A percentile compares a stretch with the other conserved stretches of the same genome.
These are phyloP conservation scores for Cinchona pubescens DNA, from an alignment of 257 asterid species.

Conservation along the genomic window DNA sequence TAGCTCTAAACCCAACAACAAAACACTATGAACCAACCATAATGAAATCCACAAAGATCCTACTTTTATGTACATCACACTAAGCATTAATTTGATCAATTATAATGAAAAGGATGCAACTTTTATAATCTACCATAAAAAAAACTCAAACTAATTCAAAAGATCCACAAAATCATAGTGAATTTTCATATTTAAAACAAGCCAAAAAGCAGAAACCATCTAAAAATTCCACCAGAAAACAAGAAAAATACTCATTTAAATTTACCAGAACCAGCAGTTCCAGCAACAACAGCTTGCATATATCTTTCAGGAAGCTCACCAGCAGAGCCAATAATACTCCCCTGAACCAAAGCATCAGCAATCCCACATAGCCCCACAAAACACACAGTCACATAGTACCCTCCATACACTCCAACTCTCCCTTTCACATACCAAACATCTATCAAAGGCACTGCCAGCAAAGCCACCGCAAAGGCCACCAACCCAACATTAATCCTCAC, in stretches of 20 bases:
- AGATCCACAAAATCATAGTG: not conserved
- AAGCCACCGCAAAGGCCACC: conserved; percentile 51
- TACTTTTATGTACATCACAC: not conserved
- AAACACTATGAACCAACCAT: not conserved
- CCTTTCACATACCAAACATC: conserved; percentile 76
- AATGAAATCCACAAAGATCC: not conserved
- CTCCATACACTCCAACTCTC: conserved; percentile 60
- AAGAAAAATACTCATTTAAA: not conserved
- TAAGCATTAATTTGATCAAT: not conserved
- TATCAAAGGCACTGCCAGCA: conserved; percentile 66
- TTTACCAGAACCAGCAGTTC: conserved; percentile 92
- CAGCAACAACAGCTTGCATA: conserved; percentile 93
- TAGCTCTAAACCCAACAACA: not conserved
- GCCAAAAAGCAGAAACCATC: not conserved
- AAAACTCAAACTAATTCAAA: not conserved
- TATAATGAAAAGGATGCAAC: not conserved
- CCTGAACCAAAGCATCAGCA: conserved; percentile 92
- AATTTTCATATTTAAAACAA: not conserved
- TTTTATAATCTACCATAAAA: not conserved
- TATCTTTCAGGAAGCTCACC: conserved; percentile 89
- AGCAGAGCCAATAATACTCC: conserved; percentile 80
- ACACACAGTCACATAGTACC: conserved; percentile 56
- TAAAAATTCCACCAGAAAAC: not conserved
- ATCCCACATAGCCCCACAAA: conserved; percentile 62
- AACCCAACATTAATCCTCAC: conserved; percentile 69